A percentile compares a stretch with the other conserved stretches of the same genome.
phyloP scores from a whole-genome alignment of 257 asterid species.

The Fraxinus cuspidata region DNA sequence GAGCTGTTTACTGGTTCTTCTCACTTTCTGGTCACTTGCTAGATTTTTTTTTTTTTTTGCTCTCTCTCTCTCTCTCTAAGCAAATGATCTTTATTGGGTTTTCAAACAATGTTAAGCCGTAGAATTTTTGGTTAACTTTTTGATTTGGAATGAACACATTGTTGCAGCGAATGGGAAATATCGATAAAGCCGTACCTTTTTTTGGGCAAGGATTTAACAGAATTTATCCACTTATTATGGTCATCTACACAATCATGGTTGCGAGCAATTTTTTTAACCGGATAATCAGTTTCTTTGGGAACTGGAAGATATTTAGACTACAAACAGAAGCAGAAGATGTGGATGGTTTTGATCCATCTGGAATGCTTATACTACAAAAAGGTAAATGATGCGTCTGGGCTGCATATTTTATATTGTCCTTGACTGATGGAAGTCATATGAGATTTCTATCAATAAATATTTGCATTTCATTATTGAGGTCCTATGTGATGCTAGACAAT shows the following conservation, averaged over 20 bases:
- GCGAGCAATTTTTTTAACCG: constrained; percentile 93
- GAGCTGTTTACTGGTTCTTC: not conserved
- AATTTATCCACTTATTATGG: constrained; percentile 98
- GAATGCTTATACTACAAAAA: constrained; percentile 86
- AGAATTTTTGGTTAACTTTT: not conserved
- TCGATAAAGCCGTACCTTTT: constrained; percentile 89
- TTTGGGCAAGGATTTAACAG: constrained; percentile 90
- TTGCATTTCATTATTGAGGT: not conserved
- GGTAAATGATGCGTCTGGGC: constrained; percentile 42
- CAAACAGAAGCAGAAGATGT: constrained; percentile 74
- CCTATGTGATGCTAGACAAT: constrained; percentile 8
- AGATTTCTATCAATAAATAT: not conserved
- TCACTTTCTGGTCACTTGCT: not conserved
- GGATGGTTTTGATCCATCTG: constrained; percentile 98
- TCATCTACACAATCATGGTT: constrained; percentile 81
- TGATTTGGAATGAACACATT: constrained; percentile 30
- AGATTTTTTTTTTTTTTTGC: not conserved
- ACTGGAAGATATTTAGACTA: constrained; percentile 83
- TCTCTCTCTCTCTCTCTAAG: not conserved
- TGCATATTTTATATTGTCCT: not conserved
- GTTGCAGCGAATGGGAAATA: constrained; percentile 95
- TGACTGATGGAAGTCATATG: not conserved
- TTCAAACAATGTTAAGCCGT: not conserved
- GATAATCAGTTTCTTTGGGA: constrained; percentile 83
- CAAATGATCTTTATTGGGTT: not conserved